Evolutionary conservation across 2,329 filamentous ascomycete species (phyloP), one percentile per base, ranked within the genome.

Genomic region (Colletotrichum neosansevieriae): DNA sequence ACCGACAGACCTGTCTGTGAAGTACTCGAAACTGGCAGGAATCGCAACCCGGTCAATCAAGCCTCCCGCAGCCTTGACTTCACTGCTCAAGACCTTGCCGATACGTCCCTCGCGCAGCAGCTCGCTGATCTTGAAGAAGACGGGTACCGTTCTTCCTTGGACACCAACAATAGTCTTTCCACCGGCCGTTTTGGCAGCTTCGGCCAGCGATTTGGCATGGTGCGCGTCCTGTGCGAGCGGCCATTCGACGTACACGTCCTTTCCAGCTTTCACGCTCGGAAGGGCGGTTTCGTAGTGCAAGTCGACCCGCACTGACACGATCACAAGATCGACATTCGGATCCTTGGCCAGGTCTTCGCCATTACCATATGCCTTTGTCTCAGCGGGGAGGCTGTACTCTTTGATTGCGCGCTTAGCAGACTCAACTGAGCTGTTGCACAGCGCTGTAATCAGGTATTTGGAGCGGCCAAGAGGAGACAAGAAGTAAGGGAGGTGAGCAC

Each of bases 401-500:
- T 75, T 59, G 56, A 85, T 84, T 24, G 85, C 83, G 0, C 74
- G 77, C 13, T 78, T 72, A 0, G 85, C 85, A 0, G 84, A 80
- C 2, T 79, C 75, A 1, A 81, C 74, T 49, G 79, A 83, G 21
- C 82, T 85, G 76, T 88, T 88, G 68, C 82, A 80, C 0, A 89
- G 77, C 0, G 85, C 87, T 1, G 85, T 81, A 57, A 89, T 84
- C 29, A 80, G 66, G 70, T 82, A 88, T 11, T 81, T 78, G 1
- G 79, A 70, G 19, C 40, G 45, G 10, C 83, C 81, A 3, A 74
- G 77, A 0, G 81, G 76, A 0, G 85, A 85, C 34, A 83, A 75
- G 3, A 91, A 83, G 73, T 89, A 90, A 0, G 89, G 87, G 0
- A 91, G 81, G 72, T 91, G 89, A 3, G 84, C 87, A 36, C 73